Base-by-base conservation (phyloP, 2,329 filamentous ascomycete species). In the Aspergillus ibericus region DNA sequence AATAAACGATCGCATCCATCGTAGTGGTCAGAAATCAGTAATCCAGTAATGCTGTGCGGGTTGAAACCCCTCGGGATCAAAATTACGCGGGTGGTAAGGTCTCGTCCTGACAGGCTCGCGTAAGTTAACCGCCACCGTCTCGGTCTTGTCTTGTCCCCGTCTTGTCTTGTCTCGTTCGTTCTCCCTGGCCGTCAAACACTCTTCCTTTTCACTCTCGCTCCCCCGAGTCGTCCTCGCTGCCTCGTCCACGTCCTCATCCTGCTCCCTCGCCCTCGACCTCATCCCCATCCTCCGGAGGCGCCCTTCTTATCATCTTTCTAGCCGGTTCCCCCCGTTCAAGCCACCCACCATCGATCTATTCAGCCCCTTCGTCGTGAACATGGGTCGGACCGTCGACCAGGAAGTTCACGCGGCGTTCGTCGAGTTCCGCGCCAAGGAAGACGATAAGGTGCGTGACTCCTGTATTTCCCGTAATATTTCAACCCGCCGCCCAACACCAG, bases 401-500 rank as follows among this genome's bases (percentile, higher is more conserved):
- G 80, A 81, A 66, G 80, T 82, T 61, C 80, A 82, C 72, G 78
- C 78, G 63, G 80, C 80, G 62, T 81, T 81, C 69, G 79, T 82
- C 71, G 80, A 82, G 72, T 81, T 81, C 71, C 78, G 80, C 70
- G 80, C 80, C 73, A 81, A 81, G 75, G 79, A 80, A 74, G 77
- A 79, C 72, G 78, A 80, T 70, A 80, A 80, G 78, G 78, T 78
- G 72, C 62, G 72, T 75, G 68, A 69, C 64, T 64, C 66, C 25
- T 62, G 68, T 75, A 74, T 75, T 74, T 75, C 65, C 56, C 68
- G 73, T 77, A 78, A 75, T 75, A 76, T 74, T 73, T 73, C 71
- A 53, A 53, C 35, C 20, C 20, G 35, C 50, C 50, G 16, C 15
- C 25, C 50, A 18, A 20, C 50, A 35, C 38, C 38, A 22, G 38